Evolutionary conservation across 1,139 yeast genomes (phyloP), one percentile per base, ranked within the genome.

Genomic region (Protomyces inouyei): DNA sequence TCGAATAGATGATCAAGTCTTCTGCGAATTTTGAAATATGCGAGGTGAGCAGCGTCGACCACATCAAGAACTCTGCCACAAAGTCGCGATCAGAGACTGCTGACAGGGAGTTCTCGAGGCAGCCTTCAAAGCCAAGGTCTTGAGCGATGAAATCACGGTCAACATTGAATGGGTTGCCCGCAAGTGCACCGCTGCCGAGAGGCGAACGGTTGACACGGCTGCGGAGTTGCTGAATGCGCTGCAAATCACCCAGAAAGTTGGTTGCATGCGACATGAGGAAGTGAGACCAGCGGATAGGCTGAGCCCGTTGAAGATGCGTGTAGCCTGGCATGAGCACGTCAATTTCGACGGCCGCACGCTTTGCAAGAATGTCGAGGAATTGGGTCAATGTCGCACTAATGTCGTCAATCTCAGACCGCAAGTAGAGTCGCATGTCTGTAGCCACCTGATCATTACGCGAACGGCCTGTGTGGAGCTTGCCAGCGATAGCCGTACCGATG

Each of bases 391-490:
- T 80, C 36, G 77, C 79, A n/a, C 85, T 79, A 67, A 91, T 75
- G 71, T 83, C 82, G 12, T 78, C 80, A 69, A 93, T 78, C 69
- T 85, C 83, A 70, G 87, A 95, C 72, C 97, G 86, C 64, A 93
- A 97, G 72, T 83, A 93, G 53, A 93, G 84, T 76, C 99, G 84
- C 96, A 93, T 89, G 74, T 93, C 98, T 21, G 98, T 93, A 52
- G 97, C 98, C 65, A 92, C 97, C 79, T 93, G 99, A 76, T 93
- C 99, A 73, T 93, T 93, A 81, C 99, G 86, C 57, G 97, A 89
- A 74, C 99, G 85, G 68, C 99, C 99, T 21, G 99, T 93, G 76
- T 93, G 99, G 38, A 93, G 98, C 74, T 93, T 93, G 59, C 99
- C 99, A 52, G 98, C 89, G 74, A 93, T 92, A 67, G 85, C 85